Percentiles rank a stretch among this genome's conserved stretches.
Evolutionary conservation across 176 grass and related monocot species (phyloP).

Genomic region (Eremochloa ophiuroides): DNA sequence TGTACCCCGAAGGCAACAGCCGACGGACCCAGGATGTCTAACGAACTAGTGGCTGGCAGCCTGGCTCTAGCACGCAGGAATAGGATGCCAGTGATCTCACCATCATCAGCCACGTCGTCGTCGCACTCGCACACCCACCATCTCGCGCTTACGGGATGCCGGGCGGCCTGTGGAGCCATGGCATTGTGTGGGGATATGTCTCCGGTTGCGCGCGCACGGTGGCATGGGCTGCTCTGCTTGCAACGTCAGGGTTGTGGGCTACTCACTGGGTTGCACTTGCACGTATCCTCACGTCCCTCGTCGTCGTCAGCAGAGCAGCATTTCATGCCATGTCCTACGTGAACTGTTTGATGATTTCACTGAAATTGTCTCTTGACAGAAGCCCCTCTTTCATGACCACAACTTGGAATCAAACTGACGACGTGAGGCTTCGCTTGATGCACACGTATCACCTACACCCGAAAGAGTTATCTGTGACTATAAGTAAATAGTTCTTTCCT

Average conservation of each 20-base stretch:
- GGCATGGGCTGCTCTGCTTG: neutral
- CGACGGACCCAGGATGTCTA: neutral
- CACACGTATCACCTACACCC: too few relatives aligned
- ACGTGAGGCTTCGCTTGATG: too few relatives aligned
- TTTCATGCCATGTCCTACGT: neutral
- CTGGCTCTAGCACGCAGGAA: neutral
- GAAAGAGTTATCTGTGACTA: too few relatives aligned
- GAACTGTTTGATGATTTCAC: neutral
- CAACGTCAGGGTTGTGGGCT: neutral
- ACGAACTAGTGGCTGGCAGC: neutral
- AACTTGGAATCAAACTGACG: too few relatives aligned
- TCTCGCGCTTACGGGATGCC: neutral
- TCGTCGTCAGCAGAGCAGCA: neutral
- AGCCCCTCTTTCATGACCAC: too few relatives aligned
- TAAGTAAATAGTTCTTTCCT: too few relatives aligned
- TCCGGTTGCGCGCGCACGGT: neutral
- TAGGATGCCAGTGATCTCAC: neutral
- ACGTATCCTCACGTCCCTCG: neutral
- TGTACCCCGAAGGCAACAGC: neutral
- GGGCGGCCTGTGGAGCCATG: neutral
- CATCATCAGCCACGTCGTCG: neutral
- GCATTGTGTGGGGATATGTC: neutral
- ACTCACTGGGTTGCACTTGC: neutral
- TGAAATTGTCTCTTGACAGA: too few relatives aligned
- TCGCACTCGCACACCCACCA: neutral